A percentile compares a stretch with the other conserved stretches of the same genome.
These are phyloP conservation scores for Phaeophleospora eucalypticola DNA, from an alignment of 2,329 filamentous ascomycete species.

Conservation along the genomic window DNA sequence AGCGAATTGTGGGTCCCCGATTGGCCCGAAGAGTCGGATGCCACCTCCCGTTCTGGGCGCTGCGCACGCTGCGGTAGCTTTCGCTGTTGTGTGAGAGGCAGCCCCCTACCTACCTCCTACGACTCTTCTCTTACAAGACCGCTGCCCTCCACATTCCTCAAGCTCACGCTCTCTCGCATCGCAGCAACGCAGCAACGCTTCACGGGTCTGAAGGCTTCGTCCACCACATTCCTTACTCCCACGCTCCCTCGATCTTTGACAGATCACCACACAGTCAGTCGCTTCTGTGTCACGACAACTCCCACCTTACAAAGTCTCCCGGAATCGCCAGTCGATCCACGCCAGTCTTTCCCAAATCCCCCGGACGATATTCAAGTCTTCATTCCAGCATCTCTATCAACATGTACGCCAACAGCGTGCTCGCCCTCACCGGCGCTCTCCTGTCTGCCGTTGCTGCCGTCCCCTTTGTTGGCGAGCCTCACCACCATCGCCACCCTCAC, in stretches of 20 bases:
- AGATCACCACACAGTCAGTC: slow-evolving; percentile 23
- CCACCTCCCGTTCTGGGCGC: no score
- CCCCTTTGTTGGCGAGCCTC: slow-evolving; percentile 22
- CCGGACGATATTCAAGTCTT: slow-evolving; percentile 10
- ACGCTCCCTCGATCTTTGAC: slow-evolving; percentile 25
- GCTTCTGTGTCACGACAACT: slow-evolving; percentile 11
- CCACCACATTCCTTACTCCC: slow-evolving; percentile 22
- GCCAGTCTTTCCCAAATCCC: slow-evolving; percentile 12
- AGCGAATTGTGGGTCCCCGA: no score
- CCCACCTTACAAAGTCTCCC: slow-evolving; percentile 3
- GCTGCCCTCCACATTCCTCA: slow-evolving; percentile 9
- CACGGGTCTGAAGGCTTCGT: slow-evolving; percentile 25
- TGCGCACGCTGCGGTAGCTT: no score
- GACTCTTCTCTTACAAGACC: slow-evolving; percentile 15
- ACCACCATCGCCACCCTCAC: slow-evolving; percentile 20
- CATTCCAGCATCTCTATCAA: slow-evolving; percentile 8
- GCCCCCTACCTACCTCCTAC: no score
- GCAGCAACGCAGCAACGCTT: slow-evolving; percentile 12
- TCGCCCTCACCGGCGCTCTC: slow-evolving; percentile 30
- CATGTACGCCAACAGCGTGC: slow-evolving; percentile 31
- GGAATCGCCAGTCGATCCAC: slow-evolving; percentile 20
- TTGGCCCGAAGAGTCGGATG: no score
- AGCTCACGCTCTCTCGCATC: slow-evolving; percentile 5
- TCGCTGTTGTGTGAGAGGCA: no score
- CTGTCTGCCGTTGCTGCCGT: slow-evolving; percentile 28